A percentile compares a stretch with the other conserved stretches of the same genome.
Evolutionary conservation across 257 asterid species (phyloP).

Genomic region (Scutellaria barbata): DNA sequence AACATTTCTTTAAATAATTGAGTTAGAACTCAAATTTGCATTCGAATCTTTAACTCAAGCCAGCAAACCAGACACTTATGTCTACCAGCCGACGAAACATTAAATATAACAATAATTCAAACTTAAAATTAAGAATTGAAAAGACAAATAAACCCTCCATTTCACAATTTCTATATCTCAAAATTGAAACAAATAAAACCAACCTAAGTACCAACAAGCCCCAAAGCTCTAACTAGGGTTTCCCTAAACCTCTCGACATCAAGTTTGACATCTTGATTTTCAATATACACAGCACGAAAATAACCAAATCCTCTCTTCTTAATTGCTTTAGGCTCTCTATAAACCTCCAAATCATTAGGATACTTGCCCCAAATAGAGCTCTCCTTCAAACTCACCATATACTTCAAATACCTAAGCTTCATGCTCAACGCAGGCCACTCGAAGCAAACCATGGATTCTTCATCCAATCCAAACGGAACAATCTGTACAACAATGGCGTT

Average conservation of each 20-base stretch:
- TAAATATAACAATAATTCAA: too few relatives aligned
- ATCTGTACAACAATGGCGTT: conserved; percentile 60
- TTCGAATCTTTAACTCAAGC: too few relatives aligned
- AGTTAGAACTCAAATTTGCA: too few relatives aligned
- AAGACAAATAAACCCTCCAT: too few relatives aligned
- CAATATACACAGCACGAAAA: conserved; percentile 31
- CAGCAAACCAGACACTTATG: too few relatives aligned
- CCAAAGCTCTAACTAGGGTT: conserved; percentile 27
- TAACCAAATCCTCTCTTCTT: not conserved
- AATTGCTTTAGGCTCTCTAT: not conserved
- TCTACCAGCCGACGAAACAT: too few relatives aligned
- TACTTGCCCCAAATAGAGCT: conserved; percentile 47
- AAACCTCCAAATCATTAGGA: not conserved
- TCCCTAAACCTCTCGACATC: conserved; percentile 37
- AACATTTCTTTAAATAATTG: too few relatives aligned
- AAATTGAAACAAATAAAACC: too few relatives aligned
- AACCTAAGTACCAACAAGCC: conserved; percentile 1
- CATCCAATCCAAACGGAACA: conserved; percentile 45
- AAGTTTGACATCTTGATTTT: conserved; percentile 34
- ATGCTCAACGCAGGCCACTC: conserved; percentile 47
- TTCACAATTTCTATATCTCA: too few relatives aligned
- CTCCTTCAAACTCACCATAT: conserved; percentile 52
- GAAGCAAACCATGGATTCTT: conserved; percentile 36
- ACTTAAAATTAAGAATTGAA: too few relatives aligned
- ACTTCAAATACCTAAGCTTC: conserved; percentile 56